These are phyloP conservation scores for Holtermannia corniformis DNA, from an alignment of 768 basidiomycete genomes.

Conservation along the genomic window DNA sequence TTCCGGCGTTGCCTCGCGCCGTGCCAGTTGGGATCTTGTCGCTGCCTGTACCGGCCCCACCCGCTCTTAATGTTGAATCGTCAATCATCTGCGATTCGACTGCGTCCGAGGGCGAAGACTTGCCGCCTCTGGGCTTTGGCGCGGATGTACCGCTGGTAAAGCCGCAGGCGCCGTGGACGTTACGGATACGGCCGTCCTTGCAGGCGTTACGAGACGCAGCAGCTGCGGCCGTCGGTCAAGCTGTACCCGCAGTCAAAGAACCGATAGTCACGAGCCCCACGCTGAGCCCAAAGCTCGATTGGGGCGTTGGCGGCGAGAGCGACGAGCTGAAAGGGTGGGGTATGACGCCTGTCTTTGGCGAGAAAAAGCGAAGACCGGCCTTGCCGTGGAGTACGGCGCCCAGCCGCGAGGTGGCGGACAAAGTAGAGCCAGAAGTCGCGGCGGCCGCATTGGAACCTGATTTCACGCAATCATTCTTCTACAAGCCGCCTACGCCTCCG, in stretches of 20 bases:
- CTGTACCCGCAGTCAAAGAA: neutral
- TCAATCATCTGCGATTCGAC: slow-evolving; percentile 36
- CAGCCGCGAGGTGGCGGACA: neutral
- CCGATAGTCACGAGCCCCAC: slow-evolving; percentile 8
- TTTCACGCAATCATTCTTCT: slow-evolving; percentile 39
- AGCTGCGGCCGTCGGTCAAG: neutral
- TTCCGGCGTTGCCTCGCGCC: neutral
- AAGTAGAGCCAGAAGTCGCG: no score
- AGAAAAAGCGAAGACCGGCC: neutral
- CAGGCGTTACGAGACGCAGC: slow-evolving; percentile 14
- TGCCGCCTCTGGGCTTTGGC: slow-evolving; percentile 25
- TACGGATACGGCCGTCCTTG: slow-evolving; percentile 20
- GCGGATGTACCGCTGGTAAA: neutral
- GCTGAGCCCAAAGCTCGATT: slow-evolving; percentile 21
- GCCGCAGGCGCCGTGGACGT: slow-evolving; percentile 5
- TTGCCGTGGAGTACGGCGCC: neutral
- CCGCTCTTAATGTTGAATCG: slow-evolving; percentile 20
- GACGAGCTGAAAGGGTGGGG: neutral
- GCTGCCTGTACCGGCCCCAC: slow-evolving; percentile 16
- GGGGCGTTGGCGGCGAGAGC: slow-evolving; percentile 14
- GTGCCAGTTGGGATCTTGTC: slow-evolving; percentile 8
- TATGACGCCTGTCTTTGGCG: neutral
- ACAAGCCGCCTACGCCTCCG: slow-evolving; percentile 36
- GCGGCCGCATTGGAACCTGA: slow-evolving; percentile 17
- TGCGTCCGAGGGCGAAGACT: slow-evolving; percentile 29